These are phyloP conservation scores for Thymus quinquecostatus DNA, from an alignment of 257 asterid genomes.

Conservation along the genomic window DNA sequence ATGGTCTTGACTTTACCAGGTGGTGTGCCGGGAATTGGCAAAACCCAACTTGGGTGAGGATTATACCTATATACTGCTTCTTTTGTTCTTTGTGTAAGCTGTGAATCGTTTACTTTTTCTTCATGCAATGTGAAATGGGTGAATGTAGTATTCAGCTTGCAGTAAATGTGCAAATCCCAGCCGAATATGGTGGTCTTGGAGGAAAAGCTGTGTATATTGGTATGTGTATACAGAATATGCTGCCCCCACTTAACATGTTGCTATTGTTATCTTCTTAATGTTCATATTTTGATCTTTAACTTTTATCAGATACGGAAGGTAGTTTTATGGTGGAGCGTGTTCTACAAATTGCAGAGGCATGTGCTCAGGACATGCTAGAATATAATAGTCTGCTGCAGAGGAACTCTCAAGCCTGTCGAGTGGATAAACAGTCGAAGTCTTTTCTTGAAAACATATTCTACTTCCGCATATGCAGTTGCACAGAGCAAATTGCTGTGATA, in stretches of 20 bases:
- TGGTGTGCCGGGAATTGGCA: conserved; percentile 98
- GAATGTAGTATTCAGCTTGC: conserved; percentile 86
- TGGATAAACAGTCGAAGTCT: conserved; percentile 56
- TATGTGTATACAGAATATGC: conserved; percentile 26
- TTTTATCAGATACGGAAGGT: conserved; percentile 86
- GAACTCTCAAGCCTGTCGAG: conserved; percentile 49
- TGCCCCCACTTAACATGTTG: not conserved
- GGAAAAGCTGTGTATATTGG: conserved; percentile 96
- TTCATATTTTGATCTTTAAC: conserved; percentile 20
- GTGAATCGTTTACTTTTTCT: conserved; percentile 20
- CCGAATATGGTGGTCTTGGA: conserved; percentile 84
- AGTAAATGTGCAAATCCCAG: conserved; percentile 86
- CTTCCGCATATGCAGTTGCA: conserved; percentile 87
- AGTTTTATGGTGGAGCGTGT: conserved; percentile 96
- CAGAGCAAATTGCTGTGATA: conserved; percentile 86
- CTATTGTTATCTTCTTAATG: conserved; percentile 17
- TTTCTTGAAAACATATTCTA: conserved; percentile 79
- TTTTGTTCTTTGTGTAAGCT: conserved; percentile 25
- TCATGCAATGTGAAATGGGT: conserved; percentile 17
- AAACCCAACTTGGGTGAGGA: conserved; percentile 93
- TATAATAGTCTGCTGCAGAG: conserved; percentile 61
- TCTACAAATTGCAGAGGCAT: conserved; percentile 89
- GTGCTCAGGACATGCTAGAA: conserved; percentile 80
- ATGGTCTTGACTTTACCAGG: conserved; percentile 53
- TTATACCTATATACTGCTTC: conserved; percentile 18